Conservation (phyloP, 306 rosid genomes). For the Trifolium subterraneum region DNA sequence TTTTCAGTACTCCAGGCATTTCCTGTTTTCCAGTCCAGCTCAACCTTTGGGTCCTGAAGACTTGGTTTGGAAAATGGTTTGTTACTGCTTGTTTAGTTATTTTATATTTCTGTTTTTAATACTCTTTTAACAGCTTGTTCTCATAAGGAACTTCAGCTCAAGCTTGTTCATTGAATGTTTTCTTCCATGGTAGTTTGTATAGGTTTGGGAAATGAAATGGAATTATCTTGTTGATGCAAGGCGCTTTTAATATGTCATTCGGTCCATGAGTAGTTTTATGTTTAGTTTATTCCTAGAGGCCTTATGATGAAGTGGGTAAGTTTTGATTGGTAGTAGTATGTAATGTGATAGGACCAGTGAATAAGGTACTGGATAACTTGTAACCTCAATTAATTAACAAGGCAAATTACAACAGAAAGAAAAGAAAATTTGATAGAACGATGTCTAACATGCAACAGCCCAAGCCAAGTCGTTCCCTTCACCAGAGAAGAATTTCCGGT, state of each 20-base stretch:
- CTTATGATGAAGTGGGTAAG: slow-evolving; percentile 9
- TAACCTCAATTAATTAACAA: neutral
- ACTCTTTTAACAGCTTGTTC: slow-evolving; percentile 12
- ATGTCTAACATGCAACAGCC: neutral
- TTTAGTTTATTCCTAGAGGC: neutral
- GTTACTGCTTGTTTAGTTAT: slow-evolving; percentile 38
- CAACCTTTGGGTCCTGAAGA: slow-evolving; percentile 97
- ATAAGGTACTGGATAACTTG: neutral
- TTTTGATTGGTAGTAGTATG: neutral
- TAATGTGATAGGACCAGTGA: neutral
- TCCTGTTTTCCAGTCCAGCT: slow-evolving; percentile 88
- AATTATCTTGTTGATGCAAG: neutral
- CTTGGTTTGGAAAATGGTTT: slow-evolving; percentile 96
- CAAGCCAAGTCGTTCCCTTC: neutral
- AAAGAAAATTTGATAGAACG: neutral
- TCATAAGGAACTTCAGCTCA: slow-evolving; percentile 5
- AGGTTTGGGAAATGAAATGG: slow-evolving; percentile 9
- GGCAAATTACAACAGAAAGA: neutral
- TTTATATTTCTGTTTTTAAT: slow-evolving; percentile 3
- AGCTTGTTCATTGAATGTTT: slow-evolving; percentile 2
- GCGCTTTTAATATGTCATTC: slow-evolving; percentile 16
- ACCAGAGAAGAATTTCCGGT: neutral
- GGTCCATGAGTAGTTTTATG: neutral
- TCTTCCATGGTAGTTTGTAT: slow-evolving; percentile 19
- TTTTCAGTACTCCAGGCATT: slow-evolving; percentile 84